Conservation (phyloP, 306 rosid species). For the Sphenostylis stenocarpa region DNA sequence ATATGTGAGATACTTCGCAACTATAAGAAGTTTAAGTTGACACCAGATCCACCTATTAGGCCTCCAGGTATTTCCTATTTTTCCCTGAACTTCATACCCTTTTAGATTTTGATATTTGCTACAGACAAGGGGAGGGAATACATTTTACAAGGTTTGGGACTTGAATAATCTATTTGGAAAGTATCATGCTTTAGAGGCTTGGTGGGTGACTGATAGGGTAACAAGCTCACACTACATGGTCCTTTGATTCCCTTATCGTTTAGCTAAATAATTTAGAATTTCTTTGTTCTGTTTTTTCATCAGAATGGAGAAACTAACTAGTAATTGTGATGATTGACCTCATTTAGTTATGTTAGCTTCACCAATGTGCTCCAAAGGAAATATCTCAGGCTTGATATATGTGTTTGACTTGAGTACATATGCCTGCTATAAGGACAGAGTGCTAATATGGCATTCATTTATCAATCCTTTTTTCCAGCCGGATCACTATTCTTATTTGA, state of each 20-base stretch:
- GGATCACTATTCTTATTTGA: slow-evolving; percentile 77
- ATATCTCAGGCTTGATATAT: neutral
- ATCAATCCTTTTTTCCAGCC: slow-evolving; percentile 43
- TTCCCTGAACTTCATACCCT: neutral
- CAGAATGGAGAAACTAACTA: neutral
- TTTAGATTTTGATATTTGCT: neutral
- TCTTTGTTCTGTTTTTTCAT: neutral
- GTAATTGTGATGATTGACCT: neutral
- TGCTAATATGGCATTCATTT: slow-evolving; percentile 17
- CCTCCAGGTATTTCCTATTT: slow-evolving; percentile 55
- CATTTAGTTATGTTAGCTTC: neutral
- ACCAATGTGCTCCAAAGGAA: neutral
- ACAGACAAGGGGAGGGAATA: neutral
- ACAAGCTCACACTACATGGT: neutral
- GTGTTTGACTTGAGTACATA: neutral
- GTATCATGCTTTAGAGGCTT: neutral
- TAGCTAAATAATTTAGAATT: slow-evolving; percentile 5
- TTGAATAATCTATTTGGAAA: neutral
- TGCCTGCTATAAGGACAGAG: neutral
- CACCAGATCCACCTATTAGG: slow-evolving; percentile 57
- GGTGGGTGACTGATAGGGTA: neutral
- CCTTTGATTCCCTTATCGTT: neutral
- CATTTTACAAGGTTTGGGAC: neutral
- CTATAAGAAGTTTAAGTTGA: slow-evolving; percentile 49
- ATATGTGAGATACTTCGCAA: slow-evolving; percentile 72